Evolutionary conservation across 2,329 filamentous ascomycete species (phyloP).

Genomic region (Colletotrichum trifolii): DNA sequence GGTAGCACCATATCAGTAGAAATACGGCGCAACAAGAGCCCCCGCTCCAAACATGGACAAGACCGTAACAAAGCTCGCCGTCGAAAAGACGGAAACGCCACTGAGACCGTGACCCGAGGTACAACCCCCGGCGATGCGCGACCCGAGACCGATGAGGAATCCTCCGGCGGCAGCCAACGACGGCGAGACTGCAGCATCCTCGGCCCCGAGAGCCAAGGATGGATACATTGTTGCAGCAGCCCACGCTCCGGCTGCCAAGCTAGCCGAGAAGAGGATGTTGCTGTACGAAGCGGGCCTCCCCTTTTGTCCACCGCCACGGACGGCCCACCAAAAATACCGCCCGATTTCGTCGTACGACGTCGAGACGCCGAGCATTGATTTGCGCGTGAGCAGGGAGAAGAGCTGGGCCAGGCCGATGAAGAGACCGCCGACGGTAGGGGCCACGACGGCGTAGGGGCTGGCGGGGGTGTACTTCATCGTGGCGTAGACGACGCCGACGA

Average conservation of each 20-base stretch:
- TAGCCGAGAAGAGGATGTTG: slow-evolving; percentile 63
- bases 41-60: slow-evolving; percentile 67
- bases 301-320: slow-evolving; percentile 43
- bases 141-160: slow-evolving; percentile 67
- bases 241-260: slow-evolving; percentile 61
- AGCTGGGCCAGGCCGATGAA: slow-evolving; percentile 69
- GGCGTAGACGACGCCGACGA: slow-evolving; percentile 52
- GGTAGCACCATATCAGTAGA: slow-evolving; percentile 31
- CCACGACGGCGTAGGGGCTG: slow-evolving; percentile 46
- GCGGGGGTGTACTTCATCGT: slow-evolving; percentile 47
- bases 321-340: slow-evolving; percentile 60
- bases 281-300: slow-evolving; percentile 49
- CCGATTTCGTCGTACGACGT: slow-evolving; percentile 71
- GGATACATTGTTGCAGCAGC: slow-evolving; percentile 48
- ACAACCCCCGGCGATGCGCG: slow-evolving; percentile 73
- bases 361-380: slow-evolving; percentile 69
- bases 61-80: slow-evolving; percentile 72
- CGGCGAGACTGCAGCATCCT: slow-evolving; percentile 47
- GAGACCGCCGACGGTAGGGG: slow-evolving; percentile 66
- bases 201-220: slow-evolving; percentile 40
- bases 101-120: slow-evolving; percentile 77
- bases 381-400: slow-evolving; percentile 63
- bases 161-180: slow-evolving; percentile 63
- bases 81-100: slow-evolving; percentile 70
- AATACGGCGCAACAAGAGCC: slow-evolving; percentile 38